Conservation (phyloP, 2,329 filamentous ascomycete genomes). For the Neofusicoccum sp. region DNA sequence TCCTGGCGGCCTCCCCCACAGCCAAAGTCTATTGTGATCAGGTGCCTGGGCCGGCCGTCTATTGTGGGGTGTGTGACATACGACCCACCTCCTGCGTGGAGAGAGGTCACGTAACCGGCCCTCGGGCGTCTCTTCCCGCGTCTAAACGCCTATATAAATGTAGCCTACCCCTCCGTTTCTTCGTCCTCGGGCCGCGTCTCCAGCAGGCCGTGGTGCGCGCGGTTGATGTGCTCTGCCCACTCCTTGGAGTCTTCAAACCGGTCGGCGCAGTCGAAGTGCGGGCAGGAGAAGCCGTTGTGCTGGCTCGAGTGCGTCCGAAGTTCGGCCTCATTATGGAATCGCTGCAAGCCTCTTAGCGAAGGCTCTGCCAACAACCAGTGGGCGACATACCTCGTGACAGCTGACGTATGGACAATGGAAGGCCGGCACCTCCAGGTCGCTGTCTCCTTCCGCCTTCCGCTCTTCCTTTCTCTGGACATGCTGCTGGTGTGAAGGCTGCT, state of each 20-base stretch:
- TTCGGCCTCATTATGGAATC: slow-evolving; percentile 25
- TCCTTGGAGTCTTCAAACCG: slow-evolving; percentile 26
- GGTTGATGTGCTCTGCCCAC: slow-evolving; percentile 30
- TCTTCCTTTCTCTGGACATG: background rate
- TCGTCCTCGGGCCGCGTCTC: slow-evolving; percentile 14
- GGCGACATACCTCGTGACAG: slow-evolving; percentile 27
- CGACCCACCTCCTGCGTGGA: slow-evolving; percentile 13
- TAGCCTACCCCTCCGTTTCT: slow-evolving; percentile 11
- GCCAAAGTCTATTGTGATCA: slow-evolving; percentile 12
- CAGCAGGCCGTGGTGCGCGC: slow-evolving; percentile 30
- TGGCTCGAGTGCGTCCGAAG: slow-evolving; percentile 23
- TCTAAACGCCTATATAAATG: background rate
- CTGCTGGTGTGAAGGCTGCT: background rate
- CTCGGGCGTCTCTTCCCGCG: background rate
- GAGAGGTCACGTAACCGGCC: slow-evolving; percentile 6
- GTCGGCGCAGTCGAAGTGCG: slow-evolving; percentile 28
- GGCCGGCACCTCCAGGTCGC: background rate
- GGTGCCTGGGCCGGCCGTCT: slow-evolving; percentile 4
- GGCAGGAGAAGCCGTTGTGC: slow-evolving; percentile 25
- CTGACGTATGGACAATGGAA: slow-evolving; percentile 32
- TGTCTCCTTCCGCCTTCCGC: background rate
- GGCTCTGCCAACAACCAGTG: background rate
- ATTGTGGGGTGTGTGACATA: slow-evolving; percentile 14
- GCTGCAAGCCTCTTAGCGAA: slow-evolving; percentile 23
- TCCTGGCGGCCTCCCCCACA: slow-evolving; percentile 4